Conservation (phyloP, 768 basidiomycete genomes). For the Boletus edulis region DNA sequence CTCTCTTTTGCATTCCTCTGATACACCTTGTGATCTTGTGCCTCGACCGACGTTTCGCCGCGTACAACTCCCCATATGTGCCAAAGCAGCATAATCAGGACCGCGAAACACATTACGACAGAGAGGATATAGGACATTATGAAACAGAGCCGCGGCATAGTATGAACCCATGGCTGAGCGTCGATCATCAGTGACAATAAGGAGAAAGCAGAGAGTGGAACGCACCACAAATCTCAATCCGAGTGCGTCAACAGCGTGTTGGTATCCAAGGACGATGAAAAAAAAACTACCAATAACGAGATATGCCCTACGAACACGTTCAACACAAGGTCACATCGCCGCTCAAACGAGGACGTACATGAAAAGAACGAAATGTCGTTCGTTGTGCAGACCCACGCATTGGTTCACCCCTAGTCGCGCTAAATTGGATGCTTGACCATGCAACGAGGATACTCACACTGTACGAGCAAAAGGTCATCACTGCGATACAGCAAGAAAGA, state of each 20-base stretch:
- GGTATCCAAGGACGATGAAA: slow-evolving; percentile 63
- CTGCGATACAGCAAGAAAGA: neutral
- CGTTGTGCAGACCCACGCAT: slow-evolving; percentile 95
- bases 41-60: slow-evolving; percentile 90
- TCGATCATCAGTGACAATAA: neutral
- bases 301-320: slow-evolving; percentile 56
- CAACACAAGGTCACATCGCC: neutral
- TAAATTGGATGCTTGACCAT: slow-evolving; percentile 2
- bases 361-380: slow-evolving; percentile 94
- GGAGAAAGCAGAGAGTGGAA: neutral
- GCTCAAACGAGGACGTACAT: slow-evolving; percentile 51
- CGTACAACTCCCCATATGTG: slow-evolving; percentile 68
- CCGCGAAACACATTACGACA: slow-evolving; percentile 70
- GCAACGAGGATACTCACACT: slow-evolving; percentile 37
- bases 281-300: slow-evolving; percentile 69
- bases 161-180: slow-evolving; percentile 50
- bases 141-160: slow-evolving; percentile 66
- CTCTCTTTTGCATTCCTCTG: slow-evolving; percentile 61
- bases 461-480: neutral
- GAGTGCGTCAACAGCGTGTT: slow-evolving; percentile 53
- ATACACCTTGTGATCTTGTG: slow-evolving; percentile 83
- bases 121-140: slow-evolving; percentile 76
- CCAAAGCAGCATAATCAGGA: slow-evolving; percentile 69
- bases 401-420: slow-evolving; percentile 80
- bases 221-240: slow-evolving; percentile 49